Evolutionary conservation across 768 basidiomycete genomes (phyloP).

Genomic region (Pisolithus tinctorius): DNA sequence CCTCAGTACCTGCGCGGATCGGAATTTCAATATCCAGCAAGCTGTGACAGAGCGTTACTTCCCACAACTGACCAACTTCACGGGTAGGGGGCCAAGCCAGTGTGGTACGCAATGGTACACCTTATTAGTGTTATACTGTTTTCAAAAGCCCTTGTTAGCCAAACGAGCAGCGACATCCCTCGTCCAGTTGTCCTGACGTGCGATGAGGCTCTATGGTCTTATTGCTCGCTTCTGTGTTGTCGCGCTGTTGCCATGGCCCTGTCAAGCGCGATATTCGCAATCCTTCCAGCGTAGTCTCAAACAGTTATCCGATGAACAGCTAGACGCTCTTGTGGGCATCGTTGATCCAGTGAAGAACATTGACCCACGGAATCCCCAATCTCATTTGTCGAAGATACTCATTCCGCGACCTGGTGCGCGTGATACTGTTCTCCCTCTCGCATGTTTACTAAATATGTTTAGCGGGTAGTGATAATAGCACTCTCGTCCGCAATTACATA

Average conservation of each 20-base stretch:
- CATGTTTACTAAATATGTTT: neutral
- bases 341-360: conserved; percentile 63
- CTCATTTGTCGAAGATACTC: conserved; percentile 77
- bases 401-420: conserved; percentile 76
- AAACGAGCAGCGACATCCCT: neutral
- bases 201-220: conserved; percentile 12
- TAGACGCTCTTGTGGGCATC: conserved; percentile 43
- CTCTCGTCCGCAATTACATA: conserved; percentile 78
- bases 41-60: no score
- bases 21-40: no score
- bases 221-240: conserved; percentile 7
- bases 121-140: no score
- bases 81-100: no score
- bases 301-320: conserved; percentile 43
- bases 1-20: no score
- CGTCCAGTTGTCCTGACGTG: neutral
- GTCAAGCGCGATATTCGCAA: conserved; percentile 23
- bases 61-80: no score
- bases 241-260: conserved; percentile 15
- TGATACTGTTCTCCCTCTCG: conserved; percentile 1
- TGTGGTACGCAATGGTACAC: no score
- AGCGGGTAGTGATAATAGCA: conserved; percentile 75
- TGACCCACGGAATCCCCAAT: conserved; percentile 56
- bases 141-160: no score
- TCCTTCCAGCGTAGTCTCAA: conserved; percentile 32